Conservation (phyloP, 768 basidiomycete genomes). For the Suillus ampliporus region DNA sequence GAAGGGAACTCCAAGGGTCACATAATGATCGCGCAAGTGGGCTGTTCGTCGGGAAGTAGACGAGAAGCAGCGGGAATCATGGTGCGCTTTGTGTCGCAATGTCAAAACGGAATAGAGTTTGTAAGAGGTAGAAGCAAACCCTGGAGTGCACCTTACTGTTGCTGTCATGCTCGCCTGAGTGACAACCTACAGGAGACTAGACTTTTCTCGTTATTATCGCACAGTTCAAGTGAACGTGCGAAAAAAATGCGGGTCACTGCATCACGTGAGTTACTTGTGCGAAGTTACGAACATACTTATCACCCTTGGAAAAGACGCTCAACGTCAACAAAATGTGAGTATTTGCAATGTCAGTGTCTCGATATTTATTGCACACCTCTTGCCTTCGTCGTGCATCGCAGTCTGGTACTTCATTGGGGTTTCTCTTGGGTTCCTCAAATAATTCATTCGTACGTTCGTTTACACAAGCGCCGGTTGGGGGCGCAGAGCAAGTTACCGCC, state of each 20-base stretch:
- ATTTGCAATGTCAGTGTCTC: not conserved
- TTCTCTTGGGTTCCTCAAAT: too few relatives aligned
- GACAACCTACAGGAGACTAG: too few relatives aligned
- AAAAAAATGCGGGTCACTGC: not conserved
- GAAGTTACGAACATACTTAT: too few relatives aligned
- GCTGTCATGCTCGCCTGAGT: conserved; percentile 5
- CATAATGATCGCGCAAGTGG: conserved; percentile 33
- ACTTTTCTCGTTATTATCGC: too few relatives aligned
- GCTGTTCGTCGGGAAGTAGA: conserved; percentile 19
- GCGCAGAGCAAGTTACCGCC: too few relatives aligned
- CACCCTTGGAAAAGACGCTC: not conserved
- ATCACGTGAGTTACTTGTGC: not conserved
- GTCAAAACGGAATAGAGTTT: not conserved
- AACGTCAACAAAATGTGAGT: not conserved
- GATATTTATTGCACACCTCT: not conserved
- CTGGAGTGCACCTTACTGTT: not conserved
- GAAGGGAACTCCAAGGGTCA: conserved; percentile 30
- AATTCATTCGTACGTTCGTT: too few relatives aligned
- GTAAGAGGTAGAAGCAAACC: conserved; percentile 6
- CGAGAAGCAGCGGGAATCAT: conserved; percentile 24
- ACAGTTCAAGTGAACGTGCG: not conserved
- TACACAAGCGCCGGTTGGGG: too few relatives aligned
- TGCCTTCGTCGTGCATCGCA: not conserved
- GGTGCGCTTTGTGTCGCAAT: not conserved
- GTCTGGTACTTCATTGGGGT: too few relatives aligned